Conservation (phyloP, 164 flowering plant species). For the Magnolia sinica region DNA sequence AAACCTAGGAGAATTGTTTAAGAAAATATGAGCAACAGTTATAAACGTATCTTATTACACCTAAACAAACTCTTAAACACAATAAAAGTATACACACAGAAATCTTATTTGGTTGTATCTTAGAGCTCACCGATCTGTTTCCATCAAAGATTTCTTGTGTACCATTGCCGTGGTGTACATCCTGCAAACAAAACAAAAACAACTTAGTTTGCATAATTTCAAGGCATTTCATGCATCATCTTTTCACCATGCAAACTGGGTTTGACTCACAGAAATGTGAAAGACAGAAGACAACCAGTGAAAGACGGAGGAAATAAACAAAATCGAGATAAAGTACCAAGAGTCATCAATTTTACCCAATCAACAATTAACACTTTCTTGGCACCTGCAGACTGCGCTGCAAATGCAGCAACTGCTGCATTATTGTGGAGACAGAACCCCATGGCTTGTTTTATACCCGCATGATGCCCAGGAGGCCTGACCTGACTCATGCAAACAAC, state of each 20-base stretch:
- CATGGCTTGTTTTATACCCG: slow-evolving; percentile 86
- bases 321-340: slow-evolving; percentile 1
- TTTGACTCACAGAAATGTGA: not conserved
- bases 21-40: not conserved
- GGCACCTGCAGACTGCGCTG: slow-evolving; percentile 85
- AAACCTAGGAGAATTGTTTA: not conserved
- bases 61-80: not conserved
- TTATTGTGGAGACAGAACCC: slow-evolving; percentile 98
- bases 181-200: slow-evolving; percentile 42
- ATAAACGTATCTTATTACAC: not conserved
- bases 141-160: slow-evolving; percentile 95
- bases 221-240: not conserved
- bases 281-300: not conserved
- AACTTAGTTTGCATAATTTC: not conserved
- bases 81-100: not conserved
- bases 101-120: not conserved
- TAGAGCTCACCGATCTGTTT: slow-evolving; percentile 72
- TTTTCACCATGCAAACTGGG: not conserved
- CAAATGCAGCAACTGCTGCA: slow-evolving; percentile 91
- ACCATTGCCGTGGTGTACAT: slow-evolving; percentile 99
- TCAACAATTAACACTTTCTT: slow-evolving; percentile 90
- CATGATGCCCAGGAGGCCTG: slow-evolving; percentile 99
- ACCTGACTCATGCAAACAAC: slow-evolving; percentile 46
- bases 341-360: slow-evolving; percentile 57
- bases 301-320: not conserved